A percentile compares a stretch with the other conserved stretches of the same genome.
Evolutionary conservation across 148 eudicot genomes (phyloP).

Genomic region (Spergularia marina): DNA sequence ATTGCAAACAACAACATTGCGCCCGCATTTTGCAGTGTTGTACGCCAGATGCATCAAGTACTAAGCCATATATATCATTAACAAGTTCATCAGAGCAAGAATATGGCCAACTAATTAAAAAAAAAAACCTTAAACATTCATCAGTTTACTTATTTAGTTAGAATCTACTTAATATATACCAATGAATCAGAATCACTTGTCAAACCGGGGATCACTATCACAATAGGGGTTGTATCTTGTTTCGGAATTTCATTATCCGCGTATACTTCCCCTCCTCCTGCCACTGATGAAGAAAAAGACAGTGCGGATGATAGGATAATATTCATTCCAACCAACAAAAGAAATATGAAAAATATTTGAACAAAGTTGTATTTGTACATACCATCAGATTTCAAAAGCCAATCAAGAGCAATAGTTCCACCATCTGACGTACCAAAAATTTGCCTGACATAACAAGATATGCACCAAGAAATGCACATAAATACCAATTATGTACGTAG

Average conservation of each 20-base stretch:
- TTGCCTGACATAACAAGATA: slow-evolving; percentile 46
- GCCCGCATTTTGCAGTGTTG: slow-evolving; percentile 72
- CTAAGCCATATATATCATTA: slow-evolving; percentile 29
- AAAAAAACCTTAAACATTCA: neutral
- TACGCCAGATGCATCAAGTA: slow-evolving; percentile 75
- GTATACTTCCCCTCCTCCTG: slow-evolving; percentile 35
- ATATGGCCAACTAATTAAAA: too few relatives aligned
- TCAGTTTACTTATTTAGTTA: neutral
- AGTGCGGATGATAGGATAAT: too few relatives aligned
- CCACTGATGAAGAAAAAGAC: slow-evolving; percentile 36
- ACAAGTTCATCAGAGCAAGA: neutral
- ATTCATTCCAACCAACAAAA: too few relatives aligned
- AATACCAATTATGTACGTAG: neutral
- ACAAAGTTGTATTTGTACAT: slow-evolving; percentile 8
- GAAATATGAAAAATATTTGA: too few relatives aligned
- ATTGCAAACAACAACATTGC: slow-evolving; percentile 85
- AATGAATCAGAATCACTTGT: slow-evolving; percentile 89
- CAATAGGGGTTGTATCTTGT: slow-evolving; percentile 69
- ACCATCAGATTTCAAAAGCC: slow-evolving; percentile 83
- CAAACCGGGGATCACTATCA: slow-evolving; percentile 78
- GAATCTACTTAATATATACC: slow-evolving; percentile 33
- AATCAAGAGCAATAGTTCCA: slow-evolving; percentile 89
- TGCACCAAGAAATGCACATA: neutral
- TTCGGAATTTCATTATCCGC: slow-evolving; percentile 39
- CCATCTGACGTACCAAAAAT: slow-evolving; percentile 79